These are phyloP conservation scores for Anthoceros angustus DNA, from an alignment of 225 moss, liverwort and hornwort genomes.

Conservation along the genomic window DNA sequence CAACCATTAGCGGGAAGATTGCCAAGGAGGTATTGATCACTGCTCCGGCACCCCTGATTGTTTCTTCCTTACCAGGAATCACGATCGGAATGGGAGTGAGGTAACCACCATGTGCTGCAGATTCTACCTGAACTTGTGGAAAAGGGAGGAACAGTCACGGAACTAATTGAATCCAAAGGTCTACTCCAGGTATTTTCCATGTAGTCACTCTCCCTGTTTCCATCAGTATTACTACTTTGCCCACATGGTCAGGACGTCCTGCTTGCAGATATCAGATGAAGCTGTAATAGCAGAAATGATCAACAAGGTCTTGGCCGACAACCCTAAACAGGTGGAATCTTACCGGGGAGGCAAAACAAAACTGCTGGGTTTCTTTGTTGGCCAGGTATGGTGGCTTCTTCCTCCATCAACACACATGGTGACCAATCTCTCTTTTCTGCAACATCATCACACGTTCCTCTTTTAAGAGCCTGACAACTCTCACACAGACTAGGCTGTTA, in stretches of 20 bases:
- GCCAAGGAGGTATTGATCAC: conserved; percentile 55
- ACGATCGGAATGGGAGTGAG: too few species aligned
- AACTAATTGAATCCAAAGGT: conserved; percentile 72
- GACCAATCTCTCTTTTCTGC: background rate
- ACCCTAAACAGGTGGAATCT: conserved; percentile 66
- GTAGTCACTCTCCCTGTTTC: background rate
- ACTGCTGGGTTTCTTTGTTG: conserved; percentile 92
- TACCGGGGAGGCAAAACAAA: conserved; percentile 94
- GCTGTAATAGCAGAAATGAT: conserved; percentile 64
- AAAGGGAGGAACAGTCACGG: conserved; percentile 57
- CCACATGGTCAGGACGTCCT: background rate
- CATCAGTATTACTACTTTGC: background rate
- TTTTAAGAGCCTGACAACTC: too few species aligned
- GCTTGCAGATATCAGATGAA: conserved; percentile 65
- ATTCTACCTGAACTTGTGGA: conserved; percentile 58
- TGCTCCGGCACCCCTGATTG: background rate
- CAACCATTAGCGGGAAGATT: conserved; percentile 94
- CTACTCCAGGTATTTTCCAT: conserved; percentile 54
- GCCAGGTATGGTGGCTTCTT: conserved; percentile 38
- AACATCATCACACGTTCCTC: background rate
- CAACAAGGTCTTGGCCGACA: conserved; percentile 62
- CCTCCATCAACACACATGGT: conserved; percentile 5
- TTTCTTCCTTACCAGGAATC: background rate
- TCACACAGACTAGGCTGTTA: background rate
- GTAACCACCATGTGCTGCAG: conserved; percentile 7